Conservation (phyloP, 352 stramenopile genomes). For the Pythium diclinum region DNA sequence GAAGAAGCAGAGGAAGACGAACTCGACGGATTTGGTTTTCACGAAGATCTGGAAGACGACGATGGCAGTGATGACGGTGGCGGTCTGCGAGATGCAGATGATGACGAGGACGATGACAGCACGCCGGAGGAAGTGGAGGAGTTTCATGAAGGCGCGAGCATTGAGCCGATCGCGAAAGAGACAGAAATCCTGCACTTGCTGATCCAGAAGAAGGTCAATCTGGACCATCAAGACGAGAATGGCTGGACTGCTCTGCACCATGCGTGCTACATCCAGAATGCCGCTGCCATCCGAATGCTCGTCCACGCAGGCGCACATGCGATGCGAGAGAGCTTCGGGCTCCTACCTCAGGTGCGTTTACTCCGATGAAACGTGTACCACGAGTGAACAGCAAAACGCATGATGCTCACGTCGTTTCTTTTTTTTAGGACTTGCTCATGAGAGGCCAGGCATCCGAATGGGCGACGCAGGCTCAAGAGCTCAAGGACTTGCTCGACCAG, state of each 20-base stretch:
- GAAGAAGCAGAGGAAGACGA: constrained; percentile 40
- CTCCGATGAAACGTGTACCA: background rate
- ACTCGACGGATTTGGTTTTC: constrained; percentile 41
- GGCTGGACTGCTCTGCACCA: constrained; percentile 81
- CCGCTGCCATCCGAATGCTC: constrained; percentile 69
- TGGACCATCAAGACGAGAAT: constrained; percentile 83
- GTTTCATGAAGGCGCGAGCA: constrained; percentile 43
- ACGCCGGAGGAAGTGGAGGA: constrained; percentile 48
- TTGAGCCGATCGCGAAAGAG: constrained; percentile 63
- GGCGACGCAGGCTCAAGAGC: constrained; percentile 58
- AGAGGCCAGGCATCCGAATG: constrained; percentile 68
- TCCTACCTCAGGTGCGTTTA: constrained; percentile 62
- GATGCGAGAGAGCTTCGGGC: constrained; percentile 65
- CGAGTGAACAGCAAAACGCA: background rate
- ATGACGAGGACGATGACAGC: constrained; percentile 17
- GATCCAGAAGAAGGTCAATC: constrained; percentile 64
- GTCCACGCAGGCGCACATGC: constrained; percentile 64
- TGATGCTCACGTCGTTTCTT: background rate
- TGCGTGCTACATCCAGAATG: constrained; percentile 75
- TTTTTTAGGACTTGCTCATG: constrained; percentile 57
- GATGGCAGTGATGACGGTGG: constrained; percentile 23
- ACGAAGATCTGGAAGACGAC: constrained; percentile 33
- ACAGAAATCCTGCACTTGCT: constrained; percentile 76
- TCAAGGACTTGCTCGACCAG: constrained; percentile 70
- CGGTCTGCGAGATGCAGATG: constrained; percentile 1